Base-by-base conservation (phyloP, 192 early-diverging fungal species). In the Entomortierella beljakovae region DNA sequence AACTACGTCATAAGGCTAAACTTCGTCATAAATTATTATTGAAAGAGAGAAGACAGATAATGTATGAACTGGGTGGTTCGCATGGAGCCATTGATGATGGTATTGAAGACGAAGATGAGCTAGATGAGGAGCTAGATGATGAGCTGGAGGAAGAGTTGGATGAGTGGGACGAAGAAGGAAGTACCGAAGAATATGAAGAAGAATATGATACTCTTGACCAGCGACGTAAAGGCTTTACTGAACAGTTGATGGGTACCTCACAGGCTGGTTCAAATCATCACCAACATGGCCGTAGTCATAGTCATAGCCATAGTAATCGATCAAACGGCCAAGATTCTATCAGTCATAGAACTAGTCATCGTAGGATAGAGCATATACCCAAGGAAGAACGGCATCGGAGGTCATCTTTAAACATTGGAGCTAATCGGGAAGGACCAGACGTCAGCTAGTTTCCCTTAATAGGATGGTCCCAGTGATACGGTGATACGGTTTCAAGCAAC, bases 61-160 rank as follows among this genome's bases (percentile, higher is more conserved):
- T 66, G 32, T 42, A 32, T 29, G 64, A 66, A n/a, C 26, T 56
- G 1, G 26, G 53, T 16, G 64, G 64, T 22, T 43, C 38, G 0
- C 46, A 43, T 23, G 64, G 64, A 56, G 64, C 64, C 22, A 49
- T 65, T 29, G 64, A 56, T 38, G 64, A 66, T 56, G 64, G 52
- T 10, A 66, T 57, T 31, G 64, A 57, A 37, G 53, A 66, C 38
- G 64, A 66, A 32, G 64, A 57, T 20, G 64, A 66, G 32, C 18
- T 66, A 37, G 64, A 66, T 10, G 64, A 54, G 3, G 15, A 33
- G 28, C 6, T 56, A 5, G 64, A 54, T 1, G 52, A 42, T n/a
- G n/a, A 66, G 32, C 18, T 66, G 52, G 64, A 66, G 22, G 64
- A 54, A 8, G 15, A 33, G 28, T 5, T 56, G 13, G 64, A 54